Base-by-base conservation (phyloP, 495 filamentous ascomycete genomes). In the Poronia punctata region DNA sequence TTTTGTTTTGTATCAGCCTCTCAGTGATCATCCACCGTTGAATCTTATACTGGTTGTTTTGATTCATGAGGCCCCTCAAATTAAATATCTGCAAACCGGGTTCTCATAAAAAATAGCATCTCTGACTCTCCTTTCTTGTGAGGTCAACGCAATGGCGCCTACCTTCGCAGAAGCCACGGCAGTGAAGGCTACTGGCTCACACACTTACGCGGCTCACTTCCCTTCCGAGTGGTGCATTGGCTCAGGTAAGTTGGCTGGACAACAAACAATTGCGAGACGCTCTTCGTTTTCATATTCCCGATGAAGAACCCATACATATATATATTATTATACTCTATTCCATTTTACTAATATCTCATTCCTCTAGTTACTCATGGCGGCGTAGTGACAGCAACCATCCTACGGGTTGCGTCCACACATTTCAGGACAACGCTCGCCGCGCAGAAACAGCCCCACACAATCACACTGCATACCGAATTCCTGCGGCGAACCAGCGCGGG, bases 361-460 rank as follows among this genome's bases (percentile, higher is more conserved):
- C 19, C 18, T 43, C 39, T 48, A 84, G 85, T 90, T 3, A 84
- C 85, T 6, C 83, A 92, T 48, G 85, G 85, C 38, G 86, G 84
- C 37, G 86, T 80, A 45, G 79, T 85, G 11, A 79, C 82, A 20
- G 63, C 79, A 1, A 49, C 77, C 38, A 59, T 89, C 40, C 71
- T 85, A 47, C 64, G 66, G 12, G 71, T 80, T 22, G 74, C 77
- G 8, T 54, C 61, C 0, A 69, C 63, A 12, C 83, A 89, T 56
- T 86, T 85, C 63, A 54, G 52, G 28, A 79, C 76, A 19, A 76
- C 80, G 7, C 77, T 84, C 31, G 59, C 71, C 31, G 60, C 61
- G 1, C 75, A 78, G 43, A 72, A 79, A 47, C 79, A 81, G 61
- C 70, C 80, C n/a, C 65, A 82, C 60, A 62, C 79, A 48, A 57